Conservation (phyloP, 768 basidiomycete species). For the Boletus insuetus region DNA sequence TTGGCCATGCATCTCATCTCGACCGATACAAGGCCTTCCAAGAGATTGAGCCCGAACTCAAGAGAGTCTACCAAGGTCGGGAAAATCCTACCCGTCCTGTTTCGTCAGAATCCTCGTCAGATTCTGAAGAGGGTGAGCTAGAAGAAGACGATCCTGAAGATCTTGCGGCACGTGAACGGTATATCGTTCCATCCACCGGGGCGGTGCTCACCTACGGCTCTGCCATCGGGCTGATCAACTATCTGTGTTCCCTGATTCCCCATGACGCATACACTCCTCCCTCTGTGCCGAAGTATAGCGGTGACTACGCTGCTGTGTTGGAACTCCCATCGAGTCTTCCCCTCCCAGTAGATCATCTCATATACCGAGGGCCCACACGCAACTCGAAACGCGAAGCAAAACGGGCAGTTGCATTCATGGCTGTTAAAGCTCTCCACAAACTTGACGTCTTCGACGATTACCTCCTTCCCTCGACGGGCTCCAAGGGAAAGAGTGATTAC, state of each 20-base stretch:
- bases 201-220: slow-evolving; percentile 80
- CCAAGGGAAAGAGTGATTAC: slow-evolving; percentile 46
- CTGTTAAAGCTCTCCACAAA: slow-evolving; percentile 63
- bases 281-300: slow-evolving; percentile 58
- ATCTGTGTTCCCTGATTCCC: slow-evolving; percentile 77
- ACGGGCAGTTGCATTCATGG: slow-evolving; percentile 78
- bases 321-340: slow-evolving; percentile 67
- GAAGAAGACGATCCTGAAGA: slow-evolving; percentile 53
- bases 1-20: slow-evolving; percentile 53
- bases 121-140: slow-evolving; percentile 35
- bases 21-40: slow-evolving; percentile 58
- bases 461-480: slow-evolving; percentile 65
- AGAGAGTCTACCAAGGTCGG: slow-evolving; percentile 57
- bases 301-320: slow-evolving; percentile 57
- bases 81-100: slow-evolving; percentile 32
- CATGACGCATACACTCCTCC: slow-evolving; percentile 64
- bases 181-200: slow-evolving; percentile 66
- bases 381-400: slow-evolving; percentile 78
- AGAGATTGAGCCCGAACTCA: slow-evolving; percentile 62
- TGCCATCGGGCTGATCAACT: slow-evolving; percentile 65
- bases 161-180: slow-evolving; percentile 66
- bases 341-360: slow-evolving; percentile 50
- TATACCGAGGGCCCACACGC: slow-evolving; percentile 56
- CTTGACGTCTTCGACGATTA: slow-evolving; percentile 82
- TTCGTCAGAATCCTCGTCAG: slow-evolving; percentile 24